Conservation (phyloP, 345 rosid species). For the Heritiera fomes region DNA sequence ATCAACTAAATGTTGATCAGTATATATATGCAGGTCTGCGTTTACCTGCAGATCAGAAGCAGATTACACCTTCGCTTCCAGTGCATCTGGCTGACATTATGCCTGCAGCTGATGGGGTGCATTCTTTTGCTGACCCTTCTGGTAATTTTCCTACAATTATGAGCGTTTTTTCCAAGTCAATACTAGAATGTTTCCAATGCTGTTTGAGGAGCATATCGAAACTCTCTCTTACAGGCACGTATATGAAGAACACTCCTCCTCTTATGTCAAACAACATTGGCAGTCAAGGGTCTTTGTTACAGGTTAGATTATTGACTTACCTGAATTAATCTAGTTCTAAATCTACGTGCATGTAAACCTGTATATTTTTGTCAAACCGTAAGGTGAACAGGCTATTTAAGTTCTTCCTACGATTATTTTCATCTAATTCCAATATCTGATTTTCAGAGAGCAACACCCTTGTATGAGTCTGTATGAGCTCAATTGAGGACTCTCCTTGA, state of each 20-base stretch:
- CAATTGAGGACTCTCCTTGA: not conserved
- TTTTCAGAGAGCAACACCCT: not conserved
- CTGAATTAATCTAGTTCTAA: not conserved
- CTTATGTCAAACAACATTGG: conserved; percentile 51
- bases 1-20: not conserved
- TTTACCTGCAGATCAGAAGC: conserved; percentile 82
- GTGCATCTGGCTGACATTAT: conserved; percentile 79
- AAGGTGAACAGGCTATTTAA: not conserved
- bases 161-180: not conserved
- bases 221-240: conserved; percentile 53
- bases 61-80: conserved; percentile 77
- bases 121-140: conserved; percentile 53
- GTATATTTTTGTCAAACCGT: not conserved
- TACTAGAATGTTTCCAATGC: conserved; percentile 13
- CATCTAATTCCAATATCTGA: not conserved
- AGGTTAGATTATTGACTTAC: conserved; percentile 45
- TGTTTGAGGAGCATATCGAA: conserved; percentile 11
- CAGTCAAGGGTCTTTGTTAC: conserved; percentile 67
- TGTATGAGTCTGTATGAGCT: not conserved
- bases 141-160: conserved; percentile 36
- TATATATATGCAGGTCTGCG: conserved; percentile 57
- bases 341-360: not conserved
- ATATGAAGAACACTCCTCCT: conserved; percentile 64
- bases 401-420: not conserved
- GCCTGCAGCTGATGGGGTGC: conserved; percentile 56